Base-by-base conservation (phyloP, 2,329 filamentous ascomycete species). In the Alternaria rosae region DNA sequence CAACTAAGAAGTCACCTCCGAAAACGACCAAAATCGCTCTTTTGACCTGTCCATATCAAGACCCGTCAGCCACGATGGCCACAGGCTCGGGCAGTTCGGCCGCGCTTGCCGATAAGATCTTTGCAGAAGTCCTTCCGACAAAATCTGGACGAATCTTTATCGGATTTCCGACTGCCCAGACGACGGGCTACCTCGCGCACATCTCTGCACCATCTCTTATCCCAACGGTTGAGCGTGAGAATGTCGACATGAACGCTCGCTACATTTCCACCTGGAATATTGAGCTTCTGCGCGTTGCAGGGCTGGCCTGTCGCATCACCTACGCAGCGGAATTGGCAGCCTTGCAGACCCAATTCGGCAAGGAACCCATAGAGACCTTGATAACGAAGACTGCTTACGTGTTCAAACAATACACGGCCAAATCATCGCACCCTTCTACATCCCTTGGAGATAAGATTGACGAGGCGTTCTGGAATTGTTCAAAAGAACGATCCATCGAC, bases 181-280 rank as follows among this genome's bases (percentile, higher is more conserved):
- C 95, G 0, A 99, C 96, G 0, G 95, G 94, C 57, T 89, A 94
- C 26, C 92, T 94, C 15, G 91, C 96, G 76, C 95, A 99, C 78
- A 91, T 99, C 28, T 98, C 94, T 12, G 95, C 95, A 0, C 95
- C 94, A 1, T 97, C 94, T 0, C 90, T 99, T 13, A 99, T 99
- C 59, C 95, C 95, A 0, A 99, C 95, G 0, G 96, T 99, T 3
- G 95, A 99, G 79, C 89, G 95, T 75, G 95, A 99, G 77, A 95
- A 93, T 56, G 97, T 99, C 60, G 95, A 99, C 78, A 85, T 99
- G 65, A 98, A 99, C 77, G 96, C 95, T 15, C 89, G 94, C 58
- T 97, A 93, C 85, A 94, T 99, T 15, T 90, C 93, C 65, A 93
- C 90, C 15, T 99, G 95, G 96, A 99, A 99, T 72, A 85, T 92